These are phyloP conservation scores for Pythium brassicae DNA, from an alignment of 352 stramenopile species.

Conservation along the genomic window DNA sequence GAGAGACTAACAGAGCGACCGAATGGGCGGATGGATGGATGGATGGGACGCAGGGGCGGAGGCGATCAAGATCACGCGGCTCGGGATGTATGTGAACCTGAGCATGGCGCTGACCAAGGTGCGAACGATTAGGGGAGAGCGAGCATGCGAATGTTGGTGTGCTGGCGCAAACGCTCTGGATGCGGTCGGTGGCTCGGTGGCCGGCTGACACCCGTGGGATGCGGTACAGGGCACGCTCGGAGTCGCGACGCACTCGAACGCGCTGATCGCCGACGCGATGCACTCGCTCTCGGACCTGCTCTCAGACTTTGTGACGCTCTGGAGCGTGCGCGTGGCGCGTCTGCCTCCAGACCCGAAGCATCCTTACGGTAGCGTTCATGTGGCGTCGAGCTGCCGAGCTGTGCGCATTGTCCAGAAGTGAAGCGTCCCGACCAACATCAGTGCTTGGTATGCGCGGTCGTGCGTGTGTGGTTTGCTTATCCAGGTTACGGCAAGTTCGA, in stretches of 20 bases:
- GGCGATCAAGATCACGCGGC: constrained; percentile 86
- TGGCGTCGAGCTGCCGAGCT: too few species aligned
- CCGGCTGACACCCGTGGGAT: background rate
- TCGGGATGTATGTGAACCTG: constrained; percentile 93
- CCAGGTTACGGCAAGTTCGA: constrained; percentile 88
- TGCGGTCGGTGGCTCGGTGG: constrained; percentile 25
- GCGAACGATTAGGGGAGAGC: background rate
- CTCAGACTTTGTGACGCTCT: constrained; percentile 96
- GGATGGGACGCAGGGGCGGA: constrained; percentile 29
- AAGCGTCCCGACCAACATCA: background rate
- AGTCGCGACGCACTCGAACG: constrained; percentile 80
- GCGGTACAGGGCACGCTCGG: constrained; percentile 59
- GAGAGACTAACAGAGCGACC: too few species aligned
- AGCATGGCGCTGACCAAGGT: constrained; percentile 89
- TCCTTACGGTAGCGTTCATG: constrained; percentile 53
- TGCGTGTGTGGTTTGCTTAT: background rate
- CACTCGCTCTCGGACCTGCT: constrained; percentile 96
- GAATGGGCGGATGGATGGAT: too few species aligned
- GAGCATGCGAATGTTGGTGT: background rate
- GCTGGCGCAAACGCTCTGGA: background rate
- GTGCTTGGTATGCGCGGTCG: background rate
- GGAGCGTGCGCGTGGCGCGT: constrained; percentile 87
- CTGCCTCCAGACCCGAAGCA: constrained; percentile 93
- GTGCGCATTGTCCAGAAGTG: too few species aligned
- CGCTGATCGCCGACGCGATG: constrained; percentile 93